Base-by-base conservation (phyloP, 768 basidiomycete genomes). In the Polyporus arcularius region DNA sequence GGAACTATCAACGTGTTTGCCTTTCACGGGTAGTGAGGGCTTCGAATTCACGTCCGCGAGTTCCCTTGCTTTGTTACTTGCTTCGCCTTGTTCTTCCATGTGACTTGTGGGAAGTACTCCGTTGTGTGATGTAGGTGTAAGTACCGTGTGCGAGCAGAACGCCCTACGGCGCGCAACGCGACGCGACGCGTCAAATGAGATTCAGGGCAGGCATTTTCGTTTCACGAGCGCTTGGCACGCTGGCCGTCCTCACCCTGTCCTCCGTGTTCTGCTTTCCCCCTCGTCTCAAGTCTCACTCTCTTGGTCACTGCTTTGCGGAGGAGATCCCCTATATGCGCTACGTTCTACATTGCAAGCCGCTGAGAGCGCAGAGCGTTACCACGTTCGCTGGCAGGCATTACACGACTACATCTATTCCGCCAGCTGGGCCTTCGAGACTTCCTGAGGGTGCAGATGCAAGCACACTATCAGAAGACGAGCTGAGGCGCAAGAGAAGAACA, bases 401-500 rank as follows among this genome's bases (percentile, higher is more conserved):
- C 47, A 35, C 58, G 10, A 50, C 58, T 15, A 54, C 55, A 32
- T 45, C 55, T 28, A 10, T 50, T 31, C 39, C 62, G 2, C 51
- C 49, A 21, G 58, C 58, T 16, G 58, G 63, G 6, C 55, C 63
- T 1, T 64, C 59, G 4, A 30, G 26, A 4, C 4, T 5, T 1
- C 7, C 41, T 8, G 32, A 45, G 31, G 26, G 11, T 4, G 11
- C 54, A 8, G 15, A 48, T 31, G 35, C 7, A 14, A 4, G 0
- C 42, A 14, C 11, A 10, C 52, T 26, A 8, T 21, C 41, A 6
- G 53, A 61, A 31, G 71, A 70, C 9, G 70, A 64, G 14, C 39
- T 61, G 45, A 63, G 78, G 32, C 75, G 84, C 28, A 79, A 80
- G 62, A 77, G 84, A 47, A 84, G 81, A 69, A 85, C 88, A 4